Conservation (phyloP, 2,329 filamentous ascomycete species). For the Fusarium sp. region DNA sequence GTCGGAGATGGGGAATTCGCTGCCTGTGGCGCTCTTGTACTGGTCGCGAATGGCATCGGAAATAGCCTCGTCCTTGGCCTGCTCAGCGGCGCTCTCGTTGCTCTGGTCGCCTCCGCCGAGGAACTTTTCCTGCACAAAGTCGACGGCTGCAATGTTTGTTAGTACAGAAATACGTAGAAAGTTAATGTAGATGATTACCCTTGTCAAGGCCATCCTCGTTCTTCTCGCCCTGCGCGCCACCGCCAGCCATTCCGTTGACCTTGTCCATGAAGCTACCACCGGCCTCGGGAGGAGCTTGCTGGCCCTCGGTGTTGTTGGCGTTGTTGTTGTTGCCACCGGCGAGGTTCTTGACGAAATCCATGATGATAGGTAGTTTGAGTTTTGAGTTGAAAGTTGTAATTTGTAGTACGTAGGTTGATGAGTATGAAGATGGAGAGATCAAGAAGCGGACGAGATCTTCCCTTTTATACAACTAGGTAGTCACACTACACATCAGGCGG, state of each 20-base stretch:
- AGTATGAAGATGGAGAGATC: not conserved
- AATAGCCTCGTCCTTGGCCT: constrained; percentile 85
- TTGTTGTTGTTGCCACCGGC: constrained; percentile 49
- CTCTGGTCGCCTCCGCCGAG: constrained; percentile 75
- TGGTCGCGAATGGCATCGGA: constrained; percentile 74
- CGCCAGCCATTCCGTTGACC: constrained; percentile 76
- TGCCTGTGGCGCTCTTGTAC: constrained; percentile 76
- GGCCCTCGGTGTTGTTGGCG: constrained; percentile 40
- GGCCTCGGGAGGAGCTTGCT: constrained; percentile 41
- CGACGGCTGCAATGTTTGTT: constrained; percentile 65
- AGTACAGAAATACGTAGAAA: not conserved
- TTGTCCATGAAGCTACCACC: constrained; percentile 70
- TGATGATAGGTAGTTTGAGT: constrained; percentile 41
- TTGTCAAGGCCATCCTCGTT: constrained; percentile 87
- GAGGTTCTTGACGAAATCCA: constrained; percentile 66
- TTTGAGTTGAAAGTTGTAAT: not conserved
- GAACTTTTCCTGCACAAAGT: constrained; percentile 80
- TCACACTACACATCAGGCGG: not conserved
- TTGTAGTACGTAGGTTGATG: not conserved
- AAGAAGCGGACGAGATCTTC: not conserved
- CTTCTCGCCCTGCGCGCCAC: constrained; percentile 78
- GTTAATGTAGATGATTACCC: constrained; percentile 56
- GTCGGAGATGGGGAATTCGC: constrained; percentile 74
- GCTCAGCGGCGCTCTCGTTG: constrained; percentile 78
- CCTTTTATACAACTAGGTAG: constrained; percentile 13